These are phyloP conservation scores for Penicillium ucsense DNA, from an alignment of 495 filamentous ascomycete species.

Conservation along the genomic window DNA sequence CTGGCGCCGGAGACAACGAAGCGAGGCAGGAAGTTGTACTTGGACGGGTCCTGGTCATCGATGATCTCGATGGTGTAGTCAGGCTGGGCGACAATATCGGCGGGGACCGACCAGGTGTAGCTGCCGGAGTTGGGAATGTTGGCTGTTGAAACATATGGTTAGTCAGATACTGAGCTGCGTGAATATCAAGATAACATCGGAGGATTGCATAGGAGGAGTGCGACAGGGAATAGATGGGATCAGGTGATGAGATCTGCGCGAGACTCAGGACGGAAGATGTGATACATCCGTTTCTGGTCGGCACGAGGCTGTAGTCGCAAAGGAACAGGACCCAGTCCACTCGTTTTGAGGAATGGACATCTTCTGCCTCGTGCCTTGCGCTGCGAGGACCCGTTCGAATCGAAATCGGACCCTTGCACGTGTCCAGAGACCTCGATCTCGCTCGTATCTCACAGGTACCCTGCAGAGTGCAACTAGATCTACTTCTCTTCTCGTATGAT, in stretches of 20 bases:
- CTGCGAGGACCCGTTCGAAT: neutral
- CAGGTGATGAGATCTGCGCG: too few relatives aligned
- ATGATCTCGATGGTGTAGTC: slow-evolving; percentile 55
- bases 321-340: neutral
- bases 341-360: neutral
- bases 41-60: slow-evolving; percentile 29
- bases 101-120: slow-evolving; percentile 45
- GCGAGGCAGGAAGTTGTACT: slow-evolving; percentile 49
- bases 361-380: neutral
- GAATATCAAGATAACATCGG: too few relatives aligned
- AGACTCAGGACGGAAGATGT: too few relatives aligned
- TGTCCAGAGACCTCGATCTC: too few relatives aligned
- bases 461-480: too few relatives aligned
- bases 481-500: neutral
- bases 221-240: too few relatives aligned
- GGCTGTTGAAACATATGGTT: slow-evolving; percentile 18
- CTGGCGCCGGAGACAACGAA: slow-evolving; percentile 46
- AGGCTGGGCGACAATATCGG: slow-evolving; percentile 28
- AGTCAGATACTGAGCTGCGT: neutral
- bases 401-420: neutral
- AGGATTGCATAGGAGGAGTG: too few relatives aligned
- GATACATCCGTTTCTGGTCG: too few relatives aligned
- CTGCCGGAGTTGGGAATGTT: slow-evolving; percentile 46
- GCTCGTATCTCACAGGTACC: too few relatives aligned
- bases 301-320: too few relatives aligned